These are phyloP conservation scores for Sparassis latifolia DNA, from an alignment of 1,284 basidiomycete genomes.

Conservation along the genomic window DNA sequence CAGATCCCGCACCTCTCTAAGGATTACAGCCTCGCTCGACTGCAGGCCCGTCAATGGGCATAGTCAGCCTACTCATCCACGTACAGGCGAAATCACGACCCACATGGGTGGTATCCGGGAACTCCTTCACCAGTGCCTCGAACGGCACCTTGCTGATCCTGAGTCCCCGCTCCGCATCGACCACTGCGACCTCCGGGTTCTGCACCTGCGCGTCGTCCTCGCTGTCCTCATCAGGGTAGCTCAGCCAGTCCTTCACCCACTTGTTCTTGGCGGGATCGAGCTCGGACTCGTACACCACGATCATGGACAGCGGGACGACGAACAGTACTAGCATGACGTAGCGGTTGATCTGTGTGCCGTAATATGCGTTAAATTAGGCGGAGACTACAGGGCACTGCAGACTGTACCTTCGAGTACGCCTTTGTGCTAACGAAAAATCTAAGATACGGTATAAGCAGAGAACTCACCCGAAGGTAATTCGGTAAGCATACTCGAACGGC, in stretches of 20 bases:
- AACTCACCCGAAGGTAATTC: conserved; percentile 1
- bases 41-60: conserved; percentile 21
- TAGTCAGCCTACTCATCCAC: background rate
- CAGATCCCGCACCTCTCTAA: conserved; percentile 59
- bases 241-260: conserved; percentile 67
- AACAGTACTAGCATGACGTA: conserved; percentile 74
- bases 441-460: background rate
- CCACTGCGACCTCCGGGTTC: conserved; percentile 59
- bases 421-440: conserved; percentile 45
- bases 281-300: conserved; percentile 74
- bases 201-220: conserved; percentile 48
- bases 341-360: conserved; percentile 56
- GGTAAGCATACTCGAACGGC: conserved; percentile 70
- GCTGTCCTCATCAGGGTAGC: conserved; percentile 58
- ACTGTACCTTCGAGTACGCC: conserved; percentile 49
- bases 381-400: background rate
- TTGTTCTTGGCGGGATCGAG: conserved; percentile 42
- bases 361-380: background rate
- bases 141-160: conserved; percentile 75
- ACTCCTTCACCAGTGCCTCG: conserved; percentile 63
- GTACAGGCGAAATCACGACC: conserved; percentile 18
- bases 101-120: conserved; percentile 75
- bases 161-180: conserved; percentile 45
- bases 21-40: conserved; percentile 67
- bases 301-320: conserved; percentile 68